Conservation (phyloP, 2,329 filamentous ascomycete species). For the Hypoxylon sp. region DNA sequence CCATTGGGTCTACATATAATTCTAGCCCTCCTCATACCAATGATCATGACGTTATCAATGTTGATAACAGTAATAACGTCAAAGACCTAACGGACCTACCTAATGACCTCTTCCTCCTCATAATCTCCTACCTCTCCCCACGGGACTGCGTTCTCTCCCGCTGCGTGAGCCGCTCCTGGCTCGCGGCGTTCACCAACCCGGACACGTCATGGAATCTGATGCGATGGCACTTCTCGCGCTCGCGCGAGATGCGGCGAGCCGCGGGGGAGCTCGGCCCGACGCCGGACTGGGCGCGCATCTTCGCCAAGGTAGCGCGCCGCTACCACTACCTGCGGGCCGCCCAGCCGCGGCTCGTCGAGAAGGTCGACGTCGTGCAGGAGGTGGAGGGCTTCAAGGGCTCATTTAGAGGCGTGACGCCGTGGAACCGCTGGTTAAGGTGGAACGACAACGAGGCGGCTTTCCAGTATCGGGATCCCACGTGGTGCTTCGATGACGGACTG, state of each 20-base stretch:
- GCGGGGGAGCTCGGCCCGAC: slow-evolving; percentile 24
- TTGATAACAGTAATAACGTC: neutral
- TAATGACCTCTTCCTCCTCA: slow-evolving; percentile 71
- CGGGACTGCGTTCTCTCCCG: slow-evolving; percentile 67
- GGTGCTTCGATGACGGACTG: slow-evolving; percentile 69
- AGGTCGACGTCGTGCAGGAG: slow-evolving; percentile 59
- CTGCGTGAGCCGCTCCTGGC: slow-evolving; percentile 66
- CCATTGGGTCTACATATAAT: neutral
- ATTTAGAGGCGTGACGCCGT: slow-evolving; percentile 59
- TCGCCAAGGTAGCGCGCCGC: slow-evolving; percentile 66
- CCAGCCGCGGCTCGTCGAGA: slow-evolving; percentile 63
- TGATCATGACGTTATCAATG: neutral
- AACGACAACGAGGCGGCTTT: slow-evolving; percentile 60
- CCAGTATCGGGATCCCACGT: slow-evolving; percentile 64
- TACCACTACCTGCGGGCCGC: slow-evolving; percentile 69
- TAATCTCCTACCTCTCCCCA: slow-evolving; percentile 65
- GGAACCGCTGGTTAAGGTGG: slow-evolving; percentile 62
- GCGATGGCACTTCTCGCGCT: slow-evolving; percentile 66
- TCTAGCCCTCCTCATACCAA: neutral
- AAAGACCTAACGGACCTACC: slow-evolving; percentile 65
- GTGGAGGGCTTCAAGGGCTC: slow-evolving; percentile 29
- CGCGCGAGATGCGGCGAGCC: slow-evolving; percentile 64
- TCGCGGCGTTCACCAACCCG: slow-evolving; percentile 64
- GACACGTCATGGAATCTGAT: slow-evolving; percentile 64
- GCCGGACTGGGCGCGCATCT: slow-evolving; percentile 60